These are phyloP conservation scores for Phialocephala sp. DNA, from an alignment of 2,329 filamentous ascomycete species.

Conservation along the genomic window DNA sequence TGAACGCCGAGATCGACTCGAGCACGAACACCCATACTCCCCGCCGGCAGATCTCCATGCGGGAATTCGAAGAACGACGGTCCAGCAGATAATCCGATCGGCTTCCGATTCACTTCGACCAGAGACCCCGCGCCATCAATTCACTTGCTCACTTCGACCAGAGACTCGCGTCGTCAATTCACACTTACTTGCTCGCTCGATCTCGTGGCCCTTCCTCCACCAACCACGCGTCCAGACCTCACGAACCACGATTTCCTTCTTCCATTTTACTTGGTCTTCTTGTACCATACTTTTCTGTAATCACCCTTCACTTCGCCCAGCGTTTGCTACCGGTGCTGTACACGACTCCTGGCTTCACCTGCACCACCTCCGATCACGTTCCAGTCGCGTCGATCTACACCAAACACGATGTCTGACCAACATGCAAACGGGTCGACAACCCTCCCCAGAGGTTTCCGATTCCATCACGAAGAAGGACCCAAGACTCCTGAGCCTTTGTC, in stretches of 20 bases:
- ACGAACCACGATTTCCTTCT: conserved; percentile 17
- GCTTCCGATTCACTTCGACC: conserved; percentile 2
- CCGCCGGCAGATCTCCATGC: conserved; percentile 20
- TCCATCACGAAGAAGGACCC: conserved; percentile 36
- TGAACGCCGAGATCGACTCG: neutral
- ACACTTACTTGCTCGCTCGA: neutral
- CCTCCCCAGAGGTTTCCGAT: conserved; percentile 42
- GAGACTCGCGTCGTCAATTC: neutral
- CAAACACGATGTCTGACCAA: conserved; percentile 33
- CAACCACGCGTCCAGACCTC: conserved; percentile 1
- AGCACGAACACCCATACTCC: conserved; percentile 3
- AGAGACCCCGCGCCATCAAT: conserved; percentile 6
- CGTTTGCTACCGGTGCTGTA: conserved; percentile 22
- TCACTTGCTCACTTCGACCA: neutral
- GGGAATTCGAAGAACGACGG: conserved; percentile 16
- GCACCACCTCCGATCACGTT: conserved; percentile 25
- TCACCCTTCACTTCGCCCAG: conserved; percentile 15
- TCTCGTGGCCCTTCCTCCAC: conserved; percentile 7
- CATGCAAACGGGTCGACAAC: conserved; percentile 38
- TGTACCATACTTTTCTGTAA: conserved; percentile 31
- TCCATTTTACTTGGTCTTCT: conserved; percentile 2
- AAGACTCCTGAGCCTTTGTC: conserved; percentile 39
- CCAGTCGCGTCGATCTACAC: conserved; percentile 25
- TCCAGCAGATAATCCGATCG: conserved; percentile 16
- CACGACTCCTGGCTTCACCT: conserved; percentile 20